Evolutionary conservation across 1,139 yeast species (phyloP), one percentile per base, ranked within the genome.

Genomic region (Diutina sp.): DNA sequence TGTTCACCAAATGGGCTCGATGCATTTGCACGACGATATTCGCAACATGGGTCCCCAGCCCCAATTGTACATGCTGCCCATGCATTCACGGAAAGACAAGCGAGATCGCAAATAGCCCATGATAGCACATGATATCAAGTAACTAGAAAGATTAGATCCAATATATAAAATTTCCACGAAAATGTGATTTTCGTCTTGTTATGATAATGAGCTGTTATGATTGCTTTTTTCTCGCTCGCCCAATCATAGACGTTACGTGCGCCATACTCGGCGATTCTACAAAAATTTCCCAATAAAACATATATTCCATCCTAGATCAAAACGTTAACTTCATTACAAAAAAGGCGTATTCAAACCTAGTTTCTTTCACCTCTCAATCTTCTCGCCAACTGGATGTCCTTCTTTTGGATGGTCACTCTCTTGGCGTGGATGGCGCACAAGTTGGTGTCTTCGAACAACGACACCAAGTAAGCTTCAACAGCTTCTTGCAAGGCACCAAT

Each of bases 301-400:
- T 35, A 35, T 35, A 35, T 35, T 35, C 41, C 41, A 35, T 35
- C 41, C 41, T 35, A 35, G 41, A 35, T 35, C 41, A 35, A 35
- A 35, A 35, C 41, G 41, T 35, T 35, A 35, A 35, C 41, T 12
- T 35, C 41, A 35, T 35, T 35, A 32, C 12, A 32, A 35, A 35
- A 35, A 35, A 35, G 41, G 41, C n/a, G 14, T 11, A 12, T 5
- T 11, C 2, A 5, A 12, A 35, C 41, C 56, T 59, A 61, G 51
- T 61, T 60, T 60, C 63, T 60, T 61, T 61, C 63, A 51, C 63
- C 63, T 59, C 63, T 60, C 63, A 61, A 61, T 60, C 63, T 60
- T 59, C 63, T 60, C 57, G 63, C 63, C 63, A 61, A 61, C 53
- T 61, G 63, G 59, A 61, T 61, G 60, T 61, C 63, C 63, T 61